Percentiles rank a stretch among this genome's conserved stretches.
Conservation (phyloP, 352 stramenopile genomes). For the Phytophthora fragariaefolia region DNA sequence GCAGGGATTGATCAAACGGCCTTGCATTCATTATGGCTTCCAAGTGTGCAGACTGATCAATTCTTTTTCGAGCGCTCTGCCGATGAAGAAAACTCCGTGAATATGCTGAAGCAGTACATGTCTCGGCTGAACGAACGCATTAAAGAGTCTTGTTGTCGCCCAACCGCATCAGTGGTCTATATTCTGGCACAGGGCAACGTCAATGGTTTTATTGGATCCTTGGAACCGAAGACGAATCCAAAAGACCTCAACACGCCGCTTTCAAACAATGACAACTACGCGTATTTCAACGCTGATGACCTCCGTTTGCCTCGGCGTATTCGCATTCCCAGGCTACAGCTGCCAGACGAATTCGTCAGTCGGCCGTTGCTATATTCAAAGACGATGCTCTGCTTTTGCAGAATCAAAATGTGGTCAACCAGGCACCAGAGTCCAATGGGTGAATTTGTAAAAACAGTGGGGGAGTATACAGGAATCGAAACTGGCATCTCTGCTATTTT, state of each 20-base stretch:
- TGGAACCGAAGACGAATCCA: slow-evolving; percentile 62
- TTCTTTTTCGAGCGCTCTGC: slow-evolving; percentile 37
- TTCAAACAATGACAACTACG: slow-evolving; percentile 59
- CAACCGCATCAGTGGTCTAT: slow-evolving; percentile 73
- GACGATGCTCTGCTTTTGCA: slow-evolving; percentile 79
- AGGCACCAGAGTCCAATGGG: slow-evolving; percentile 69
- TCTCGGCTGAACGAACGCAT: slow-evolving; percentile 41
- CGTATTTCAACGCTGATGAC: slow-evolving; percentile 80
- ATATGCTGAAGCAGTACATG: slow-evolving; percentile 39
- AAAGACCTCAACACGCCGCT: slow-evolving; percentile 43
- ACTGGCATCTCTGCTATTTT: slow-evolving; percentile 93
- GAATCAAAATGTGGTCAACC: slow-evolving; percentile 71
- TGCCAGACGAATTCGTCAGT: slow-evolving; percentile 73
- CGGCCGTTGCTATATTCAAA: slow-evolving; percentile 65
- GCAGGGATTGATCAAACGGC: slow-evolving; percentile 42
- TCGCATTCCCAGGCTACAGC: slow-evolving; percentile 69
- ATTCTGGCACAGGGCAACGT: slow-evolving; percentile 69
- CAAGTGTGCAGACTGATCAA: slow-evolving; percentile 43
- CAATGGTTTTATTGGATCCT: slow-evolving; percentile 63
- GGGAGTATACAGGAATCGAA: slow-evolving; percentile 82
- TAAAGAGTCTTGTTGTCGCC: slow-evolving; percentile 42
- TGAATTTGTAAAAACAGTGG: slow-evolving; percentile 79
- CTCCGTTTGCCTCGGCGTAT: slow-evolving; percentile 68
- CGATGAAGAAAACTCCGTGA: slow-evolving; percentile 25
- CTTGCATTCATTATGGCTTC: slow-evolving; percentile 56